Evolutionary conservation across 306 rosid species (phyloP).

Genomic region (Lagenaria siceraria): DNA sequence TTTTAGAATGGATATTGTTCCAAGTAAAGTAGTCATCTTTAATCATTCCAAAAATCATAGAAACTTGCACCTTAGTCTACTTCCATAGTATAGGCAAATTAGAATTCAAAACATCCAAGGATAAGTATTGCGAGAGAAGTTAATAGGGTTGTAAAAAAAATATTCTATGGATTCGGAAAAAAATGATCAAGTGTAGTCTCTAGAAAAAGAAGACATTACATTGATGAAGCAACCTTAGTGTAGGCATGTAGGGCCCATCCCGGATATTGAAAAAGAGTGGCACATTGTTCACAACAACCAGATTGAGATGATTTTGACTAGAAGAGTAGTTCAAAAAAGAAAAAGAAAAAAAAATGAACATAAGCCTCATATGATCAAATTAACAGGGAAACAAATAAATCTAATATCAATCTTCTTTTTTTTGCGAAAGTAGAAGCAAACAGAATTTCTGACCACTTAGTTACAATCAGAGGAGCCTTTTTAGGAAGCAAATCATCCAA

Average conservation of each 20-base stretch:
- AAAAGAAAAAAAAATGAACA: not conserved
- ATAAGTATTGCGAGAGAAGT: not conserved
- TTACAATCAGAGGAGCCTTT: slow-evolving; percentile 85
- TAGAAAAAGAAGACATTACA: slow-evolving; percentile 37
- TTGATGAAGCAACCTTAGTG: slow-evolving; percentile 90
- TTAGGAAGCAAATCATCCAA: slow-evolving; percentile 95
- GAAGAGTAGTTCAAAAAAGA: slow-evolving; percentile 10
- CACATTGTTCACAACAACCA: slow-evolving; percentile 84
- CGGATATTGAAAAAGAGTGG: slow-evolving; percentile 90
- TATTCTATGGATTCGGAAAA: not conserved
- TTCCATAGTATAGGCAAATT: not conserved
- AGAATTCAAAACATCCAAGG: no score
- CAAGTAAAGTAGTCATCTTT: not conserved
- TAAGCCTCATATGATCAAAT: not conserved
- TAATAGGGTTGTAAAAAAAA: not conserved
- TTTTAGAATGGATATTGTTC: no score
- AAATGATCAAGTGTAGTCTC: not conserved
- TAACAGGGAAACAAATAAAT: not conserved
- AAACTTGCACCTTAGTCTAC: not conserved
- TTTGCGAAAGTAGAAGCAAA: slow-evolving; percentile 2
- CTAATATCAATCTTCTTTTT: not conserved
- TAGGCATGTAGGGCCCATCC: slow-evolving; percentile 99
- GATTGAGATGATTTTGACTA: slow-evolving; percentile 96
- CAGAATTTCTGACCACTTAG: slow-evolving; percentile 56
- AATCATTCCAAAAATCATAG: not conserved